phyloP scores from a whole-genome alignment of 305 asterid genomes.

The Fraxinus xanthoxyloides region DNA sequence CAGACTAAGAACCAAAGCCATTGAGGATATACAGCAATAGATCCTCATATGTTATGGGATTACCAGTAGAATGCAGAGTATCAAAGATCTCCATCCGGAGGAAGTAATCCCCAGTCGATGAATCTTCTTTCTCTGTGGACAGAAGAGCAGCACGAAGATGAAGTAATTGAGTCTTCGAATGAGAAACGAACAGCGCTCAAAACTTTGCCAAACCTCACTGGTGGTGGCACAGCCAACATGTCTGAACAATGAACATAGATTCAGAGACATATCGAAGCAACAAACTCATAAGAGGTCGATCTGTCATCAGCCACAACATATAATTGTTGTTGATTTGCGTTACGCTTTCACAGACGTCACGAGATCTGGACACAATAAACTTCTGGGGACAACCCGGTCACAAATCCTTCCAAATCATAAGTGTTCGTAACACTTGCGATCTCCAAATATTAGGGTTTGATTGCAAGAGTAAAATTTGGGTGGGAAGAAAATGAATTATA shows the following conservation, averaged over 20 bases:
- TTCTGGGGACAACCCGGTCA: background rate
- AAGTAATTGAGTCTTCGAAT: background rate
- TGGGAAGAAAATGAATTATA: no score
- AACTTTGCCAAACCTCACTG: background rate
- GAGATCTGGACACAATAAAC: background rate
- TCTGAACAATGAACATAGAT: background rate
- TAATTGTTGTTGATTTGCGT: background rate
- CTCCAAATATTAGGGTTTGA: background rate
- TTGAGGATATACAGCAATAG: background rate
- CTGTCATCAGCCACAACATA: background rate
- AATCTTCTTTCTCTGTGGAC: background rate
- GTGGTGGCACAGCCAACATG: background rate
- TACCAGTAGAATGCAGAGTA: background rate
- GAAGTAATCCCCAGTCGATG: background rate
- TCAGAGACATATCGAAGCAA: background rate
- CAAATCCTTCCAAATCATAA: background rate
- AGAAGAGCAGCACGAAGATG: background rate
- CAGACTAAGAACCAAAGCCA: background rate
- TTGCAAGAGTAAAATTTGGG: no score
- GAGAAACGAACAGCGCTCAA: background rate
- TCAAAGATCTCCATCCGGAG: background rate
- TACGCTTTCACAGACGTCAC: background rate
- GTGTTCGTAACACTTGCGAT: background rate
- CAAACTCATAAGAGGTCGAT: background rate
- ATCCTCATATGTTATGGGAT: background rate